Evolutionary conservation across 495 filamentous ascomycete genomes (phyloP).

Genomic region (Neurospora sp.): DNA sequence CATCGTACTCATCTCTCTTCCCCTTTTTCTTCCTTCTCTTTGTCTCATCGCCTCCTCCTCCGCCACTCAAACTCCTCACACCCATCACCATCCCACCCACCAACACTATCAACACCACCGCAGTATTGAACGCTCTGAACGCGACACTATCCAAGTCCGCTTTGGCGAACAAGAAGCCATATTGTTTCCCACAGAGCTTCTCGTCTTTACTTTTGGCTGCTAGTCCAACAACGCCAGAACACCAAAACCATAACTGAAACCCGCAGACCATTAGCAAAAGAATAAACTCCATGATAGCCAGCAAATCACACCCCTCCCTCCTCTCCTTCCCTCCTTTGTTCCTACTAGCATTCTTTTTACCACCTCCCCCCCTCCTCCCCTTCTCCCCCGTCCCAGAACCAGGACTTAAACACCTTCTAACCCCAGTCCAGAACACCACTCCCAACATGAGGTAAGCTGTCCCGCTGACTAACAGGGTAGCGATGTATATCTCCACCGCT

Average conservation of each 20-base stretch:
- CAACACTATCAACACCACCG: constrained; percentile 12
- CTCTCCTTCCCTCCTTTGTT: too few relatives aligned
- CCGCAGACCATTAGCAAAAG: constrained; percentile 19
- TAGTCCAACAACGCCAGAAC: constrained; percentile 3
- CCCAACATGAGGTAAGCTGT: not conserved
- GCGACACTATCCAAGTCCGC: constrained; percentile 9
- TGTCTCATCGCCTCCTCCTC: not conserved
- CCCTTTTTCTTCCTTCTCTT: constrained; percentile 2
- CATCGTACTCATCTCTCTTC: constrained; percentile 1
- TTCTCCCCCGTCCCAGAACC: not conserved
- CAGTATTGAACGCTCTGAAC: constrained; percentile 16
- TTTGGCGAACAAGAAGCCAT: constrained; percentile 18
- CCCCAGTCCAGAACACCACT: not conserved
- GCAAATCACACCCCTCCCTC: not conserved
- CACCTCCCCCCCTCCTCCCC: not conserved
- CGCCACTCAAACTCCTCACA: not conserved
- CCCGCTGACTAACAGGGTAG: constrained; percentile 19
- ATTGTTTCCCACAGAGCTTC: constrained; percentile 4
- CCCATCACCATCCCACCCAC: constrained; percentile 3
- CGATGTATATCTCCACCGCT: constrained; percentile 24
- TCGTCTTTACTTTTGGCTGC: not conserved
- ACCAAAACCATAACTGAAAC: constrained; percentile 35
- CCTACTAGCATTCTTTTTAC: too few relatives aligned
- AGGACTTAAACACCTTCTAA: not conserved
- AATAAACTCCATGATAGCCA: constrained; percentile 3